Evolutionary conservation across 305 asterid genomes (phyloP).

Genomic region (Rubia occidens): DNA sequence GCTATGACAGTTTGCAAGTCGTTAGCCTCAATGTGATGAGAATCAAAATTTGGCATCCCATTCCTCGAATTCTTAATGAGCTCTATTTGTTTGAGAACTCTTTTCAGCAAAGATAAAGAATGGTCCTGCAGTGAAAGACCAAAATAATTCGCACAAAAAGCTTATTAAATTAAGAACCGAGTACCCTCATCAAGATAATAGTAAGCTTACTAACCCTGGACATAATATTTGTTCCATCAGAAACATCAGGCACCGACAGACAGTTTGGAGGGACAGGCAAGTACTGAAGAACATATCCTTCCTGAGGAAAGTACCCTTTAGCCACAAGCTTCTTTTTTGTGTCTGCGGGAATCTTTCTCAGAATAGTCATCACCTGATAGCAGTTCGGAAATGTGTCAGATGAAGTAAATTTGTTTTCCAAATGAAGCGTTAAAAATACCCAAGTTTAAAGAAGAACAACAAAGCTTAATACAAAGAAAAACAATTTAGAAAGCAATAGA

Average conservation of each 20-base stretch:
- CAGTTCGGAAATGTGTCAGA: background rate
- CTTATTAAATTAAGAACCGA: conserved; percentile 1
- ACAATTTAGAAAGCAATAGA: background rate
- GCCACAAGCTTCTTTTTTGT: conserved; percentile 57
- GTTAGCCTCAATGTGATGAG: conserved; percentile 77
- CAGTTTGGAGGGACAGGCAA: conserved; percentile 98
- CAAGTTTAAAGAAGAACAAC: background rate
- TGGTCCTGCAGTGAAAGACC: conserved; percentile 57
- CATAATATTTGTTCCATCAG: conserved; percentile 86
- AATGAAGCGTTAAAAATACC: background rate
- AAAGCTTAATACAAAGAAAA: background rate
- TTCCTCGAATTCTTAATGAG: conserved; percentile 84
- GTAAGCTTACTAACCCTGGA: conserved; percentile 52
- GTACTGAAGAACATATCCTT: conserved; percentile 67
- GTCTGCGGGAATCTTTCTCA: conserved; percentile 52
- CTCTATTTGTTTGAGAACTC: conserved; percentile 76
- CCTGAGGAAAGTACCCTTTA: conserved; percentile 74
- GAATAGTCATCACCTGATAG: conserved; percentile 56
- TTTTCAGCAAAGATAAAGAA: conserved; percentile 72
- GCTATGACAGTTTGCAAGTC: conserved; percentile 78
- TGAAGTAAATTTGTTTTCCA: background rate
- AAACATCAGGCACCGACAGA: conserved; percentile 85
- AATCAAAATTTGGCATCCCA: conserved; percentile 78
- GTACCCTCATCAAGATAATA: background rate
- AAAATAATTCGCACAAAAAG: conserved; percentile 23